Evolutionary conservation across 2,329 filamentous ascomycete species (phyloP), one percentile per base, ranked within the genome.

Genomic region (Phoma sp.): DNA sequence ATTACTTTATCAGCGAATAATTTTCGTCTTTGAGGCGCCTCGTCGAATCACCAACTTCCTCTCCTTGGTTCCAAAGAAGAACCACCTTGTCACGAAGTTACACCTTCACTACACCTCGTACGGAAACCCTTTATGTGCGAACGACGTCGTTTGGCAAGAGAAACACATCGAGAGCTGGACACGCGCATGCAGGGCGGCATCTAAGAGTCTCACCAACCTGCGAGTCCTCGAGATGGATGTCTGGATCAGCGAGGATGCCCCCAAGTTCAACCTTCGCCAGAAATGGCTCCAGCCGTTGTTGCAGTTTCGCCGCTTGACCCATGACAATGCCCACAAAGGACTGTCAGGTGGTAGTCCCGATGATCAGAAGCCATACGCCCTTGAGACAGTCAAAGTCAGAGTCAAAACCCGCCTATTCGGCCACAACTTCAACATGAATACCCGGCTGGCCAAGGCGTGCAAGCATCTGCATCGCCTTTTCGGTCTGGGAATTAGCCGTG

Each of bases 61-160:
- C n/a, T 29, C 20, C 3, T 30, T 53, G 10, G 48, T 71, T 2
- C 60, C 68, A 2, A 42, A 42, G 3, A 12, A 37, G 4, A 63
- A 58, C 17, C 59, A 72, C 15, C 34, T 48, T 21, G 56, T 76
- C 28, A 67, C 60, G 4, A 72, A 64, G 21, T 33, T 75, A 4
- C 54, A 73, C 15, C 49, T 75, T 7, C 58, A 71, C 38, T 74
- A 74, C 54, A 29, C 42, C 9, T 66, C 64, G 1, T 74, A 74
- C 42, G 67, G 68, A 21, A 25, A 47, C 23, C 68, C 70, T 7
- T 7, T n/a, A 7, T 17, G 11, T 4, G 30, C 18, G 11, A 7
- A 47, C 1, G 34, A 71, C 36, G 10, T 37, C 7, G 20, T 54
- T 10, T 74, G 63, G 65, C 65, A 67, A 23, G 53, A 62, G 2